Conservation (phyloP, 148 eudicot genomes). For the Persicaria tinctoria region DNA sequence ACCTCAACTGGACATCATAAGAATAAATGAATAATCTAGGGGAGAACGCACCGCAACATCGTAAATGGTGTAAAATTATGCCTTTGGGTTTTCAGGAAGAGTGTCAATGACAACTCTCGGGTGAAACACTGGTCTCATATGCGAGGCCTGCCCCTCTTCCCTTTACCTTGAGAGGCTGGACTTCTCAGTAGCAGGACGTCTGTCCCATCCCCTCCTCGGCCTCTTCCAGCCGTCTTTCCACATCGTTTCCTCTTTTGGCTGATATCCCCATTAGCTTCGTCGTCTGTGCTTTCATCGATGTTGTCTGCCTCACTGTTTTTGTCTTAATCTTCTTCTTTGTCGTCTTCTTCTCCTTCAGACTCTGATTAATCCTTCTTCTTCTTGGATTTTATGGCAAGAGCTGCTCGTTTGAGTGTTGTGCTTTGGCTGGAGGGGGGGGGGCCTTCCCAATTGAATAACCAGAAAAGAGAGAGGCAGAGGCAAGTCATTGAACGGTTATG, state of each 20-base stretch:
- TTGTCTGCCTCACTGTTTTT: no score
- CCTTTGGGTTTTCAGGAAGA: no score
- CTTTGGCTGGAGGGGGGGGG: no score
- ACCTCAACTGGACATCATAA: no score
- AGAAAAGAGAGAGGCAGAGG: no score
- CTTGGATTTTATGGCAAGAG: slow-evolving; percentile 34
- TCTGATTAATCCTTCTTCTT: slow-evolving; percentile 61
- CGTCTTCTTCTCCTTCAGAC: slow-evolving; percentile 56
- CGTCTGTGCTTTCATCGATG: slow-evolving; percentile 44
- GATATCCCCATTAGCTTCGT: slow-evolving; percentile 39
- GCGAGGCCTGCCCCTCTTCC: slow-evolving; percentile 66
- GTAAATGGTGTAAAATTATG: no score
- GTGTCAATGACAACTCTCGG: no score
- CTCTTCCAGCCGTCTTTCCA: slow-evolving; percentile 54
- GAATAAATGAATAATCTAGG: no score
- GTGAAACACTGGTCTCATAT: no score
- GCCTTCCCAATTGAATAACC: no score
- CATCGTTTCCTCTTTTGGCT: slow-evolving; percentile 37
- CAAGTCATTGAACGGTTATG: no score
- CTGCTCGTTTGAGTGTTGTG: slow-evolving; percentile 34
- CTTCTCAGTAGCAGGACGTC: slow-evolving; percentile 37
- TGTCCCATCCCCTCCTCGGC: slow-evolving; percentile 57
- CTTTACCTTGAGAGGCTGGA: slow-evolving; percentile 25
- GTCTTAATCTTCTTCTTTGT: slow-evolving; percentile 35
- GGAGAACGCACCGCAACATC: no score